Percentiles rank a stretch among this genome's conserved stretches.
Evolutionary conservation across 768 basidiomycete genomes (phyloP).

Genomic region (Mycena latifolia): DNA sequence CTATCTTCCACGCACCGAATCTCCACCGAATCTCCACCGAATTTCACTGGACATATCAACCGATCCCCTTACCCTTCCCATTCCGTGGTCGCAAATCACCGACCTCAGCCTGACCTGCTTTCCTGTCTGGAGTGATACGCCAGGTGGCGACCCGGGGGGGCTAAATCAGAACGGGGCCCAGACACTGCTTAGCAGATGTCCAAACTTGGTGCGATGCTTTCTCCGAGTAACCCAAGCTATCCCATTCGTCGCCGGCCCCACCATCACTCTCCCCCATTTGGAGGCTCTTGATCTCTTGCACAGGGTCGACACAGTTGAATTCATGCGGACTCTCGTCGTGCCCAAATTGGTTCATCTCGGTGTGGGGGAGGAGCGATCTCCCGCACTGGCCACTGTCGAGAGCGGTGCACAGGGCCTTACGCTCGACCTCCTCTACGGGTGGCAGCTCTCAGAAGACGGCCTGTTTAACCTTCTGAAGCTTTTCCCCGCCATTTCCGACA

Average conservation of each 20-base stretch:
- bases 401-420: too few species aligned
- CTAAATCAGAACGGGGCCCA: neutral
- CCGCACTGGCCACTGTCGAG: too few species aligned
- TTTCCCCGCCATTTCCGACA: too few species aligned
- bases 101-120: neutral
- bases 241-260: neutral
- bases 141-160: too few species aligned
- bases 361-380: too few species aligned
- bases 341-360: neutral
- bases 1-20: neutral
- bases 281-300: neutral
- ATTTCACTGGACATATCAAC: neutral
- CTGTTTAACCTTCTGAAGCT: too few species aligned
- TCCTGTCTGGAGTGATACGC: too few species aligned
- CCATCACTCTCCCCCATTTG: neutral
- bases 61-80: neutral
- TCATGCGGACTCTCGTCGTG: neutral
- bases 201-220: neutral
- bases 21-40: too few species aligned
- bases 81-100: constrained; percentile 16
- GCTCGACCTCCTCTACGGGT: too few species aligned
- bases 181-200: neutral
- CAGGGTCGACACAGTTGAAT: too few species aligned
- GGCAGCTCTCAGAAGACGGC: too few species aligned
- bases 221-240: neutral